These are phyloP conservation scores for Ceratorhiza oryzae-sativae DNA, from an alignment of 1,284 basidiomycete genomes.

Conservation along the genomic window DNA sequence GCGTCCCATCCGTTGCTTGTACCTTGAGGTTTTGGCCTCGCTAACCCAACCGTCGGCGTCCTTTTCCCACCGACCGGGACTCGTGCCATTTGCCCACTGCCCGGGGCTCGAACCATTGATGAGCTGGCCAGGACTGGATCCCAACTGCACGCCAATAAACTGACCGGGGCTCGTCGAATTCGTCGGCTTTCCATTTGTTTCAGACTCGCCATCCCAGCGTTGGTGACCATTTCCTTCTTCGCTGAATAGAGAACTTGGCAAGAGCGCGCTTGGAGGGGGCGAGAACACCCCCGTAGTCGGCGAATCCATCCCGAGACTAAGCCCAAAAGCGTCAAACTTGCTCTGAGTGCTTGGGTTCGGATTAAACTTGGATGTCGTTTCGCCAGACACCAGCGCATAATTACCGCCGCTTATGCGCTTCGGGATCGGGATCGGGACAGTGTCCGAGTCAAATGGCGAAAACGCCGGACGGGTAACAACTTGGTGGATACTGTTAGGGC, in stretches of 20 bases:
- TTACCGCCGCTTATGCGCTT: conserved; percentile 2
- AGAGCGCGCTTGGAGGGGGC: conserved; percentile 12
- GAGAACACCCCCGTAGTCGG: conserved; percentile 15
- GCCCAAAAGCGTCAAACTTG: not conserved
- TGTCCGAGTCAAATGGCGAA: conserved; percentile 35
- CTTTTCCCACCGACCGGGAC: conserved; percentile 33
- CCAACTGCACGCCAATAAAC: not conserved
- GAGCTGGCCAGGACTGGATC: conserved; percentile 18
- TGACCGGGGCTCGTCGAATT: conserved; percentile 1
- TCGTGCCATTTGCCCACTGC: conserved; percentile 20
- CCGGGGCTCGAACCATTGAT: conserved; percentile 14
- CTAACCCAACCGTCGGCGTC: conserved; percentile 33
- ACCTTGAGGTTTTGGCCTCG: conserved; percentile 4
- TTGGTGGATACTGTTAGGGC: not conserved
- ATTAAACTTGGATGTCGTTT: not conserved
- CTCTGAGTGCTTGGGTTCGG: not conserved
- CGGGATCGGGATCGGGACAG: conserved; percentile 19
- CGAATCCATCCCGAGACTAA: conserved; percentile 17
- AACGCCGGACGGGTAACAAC: conserved; percentile 15
- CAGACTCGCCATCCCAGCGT: conserved; percentile 19
- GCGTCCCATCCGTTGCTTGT: conserved; percentile 19
- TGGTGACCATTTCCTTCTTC: conserved; percentile 18
- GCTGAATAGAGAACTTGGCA: conserved; percentile 28
- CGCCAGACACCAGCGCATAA: conserved; percentile 22
- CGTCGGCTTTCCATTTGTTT: not conserved